Base-by-base conservation (phyloP, 2,329 filamentous ascomycete genomes). In the Colletotrichum horii region DNA sequence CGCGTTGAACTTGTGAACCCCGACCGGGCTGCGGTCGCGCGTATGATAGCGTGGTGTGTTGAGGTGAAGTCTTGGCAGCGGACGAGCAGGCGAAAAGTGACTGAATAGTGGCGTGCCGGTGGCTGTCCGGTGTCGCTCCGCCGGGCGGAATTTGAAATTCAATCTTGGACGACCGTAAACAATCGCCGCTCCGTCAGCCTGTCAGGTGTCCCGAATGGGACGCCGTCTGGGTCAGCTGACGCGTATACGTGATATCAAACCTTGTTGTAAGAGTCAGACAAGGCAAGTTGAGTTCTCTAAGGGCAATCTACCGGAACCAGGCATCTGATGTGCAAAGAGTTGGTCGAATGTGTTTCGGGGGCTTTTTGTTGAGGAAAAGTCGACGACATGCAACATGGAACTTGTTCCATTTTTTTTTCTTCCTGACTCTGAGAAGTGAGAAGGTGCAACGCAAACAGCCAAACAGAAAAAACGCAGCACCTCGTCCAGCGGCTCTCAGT, bases 181-280 rank as follows among this genome's bases (percentile, higher is more conserved):
- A 6, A 38, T 58, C 22, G 52, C 24, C 66, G 32, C n/a, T 30
- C 34, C 15, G 66, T 60, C 65, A 58, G 66, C 36, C 58, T 24
- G 56, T 70, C 61, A 66, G 24, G 52, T 58, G 16, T 11, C 61
- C 56, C 36, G 58, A 38, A 19, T 48, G 8, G 26, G 68, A 22
- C 16, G 15, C 19, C 26, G 64, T 58, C 48, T 62, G 28, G 73
- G 58, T 75, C 70, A 69, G 73, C 73, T 73, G 70, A 75, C 73
- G 70, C 26, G 43, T 65, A 64, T 64, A 73, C 73, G 73, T 75
- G 73, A 75, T 73, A 69, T 75, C 73, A 65, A 73, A 73, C 56
- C 43, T 73, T 68, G 32, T 22, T 12, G 24, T 4, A 38, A 48
- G 43, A 65, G 58, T 65, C 71, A 38, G 36, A n/a, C 34, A 43